Percentiles rank a stretch among this genome's conserved stretches.
phyloP scores from a whole-genome alignment of 495 filamentous ascomycete species.

The Aspergillus heteromorphus region DNA sequence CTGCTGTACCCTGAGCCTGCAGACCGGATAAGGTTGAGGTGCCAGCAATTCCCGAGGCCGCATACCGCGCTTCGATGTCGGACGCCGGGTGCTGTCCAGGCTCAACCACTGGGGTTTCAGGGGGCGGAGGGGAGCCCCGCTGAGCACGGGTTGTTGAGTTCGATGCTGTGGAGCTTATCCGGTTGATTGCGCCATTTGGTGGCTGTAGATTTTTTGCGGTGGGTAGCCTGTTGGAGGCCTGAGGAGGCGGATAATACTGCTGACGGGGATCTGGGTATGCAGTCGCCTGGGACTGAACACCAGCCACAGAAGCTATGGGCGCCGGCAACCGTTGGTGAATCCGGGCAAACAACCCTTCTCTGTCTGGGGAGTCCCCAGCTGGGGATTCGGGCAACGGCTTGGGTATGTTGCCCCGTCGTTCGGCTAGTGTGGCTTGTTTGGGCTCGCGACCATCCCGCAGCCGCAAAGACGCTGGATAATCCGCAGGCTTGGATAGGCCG shows the following conservation, averaged over 20 bases:
- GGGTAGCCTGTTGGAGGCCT: conserved; percentile 26
- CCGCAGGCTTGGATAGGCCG: conserved; percentile 29
- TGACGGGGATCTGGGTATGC: conserved; percentile 55
- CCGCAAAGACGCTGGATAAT: conserved; percentile 43
- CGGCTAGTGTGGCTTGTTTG: conserved; percentile 51
- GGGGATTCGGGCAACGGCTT: conserved; percentile 75
- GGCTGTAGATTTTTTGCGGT: conserved; percentile 29
- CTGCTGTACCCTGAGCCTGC: conserved; percentile 78
- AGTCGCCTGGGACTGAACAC: conserved; percentile 21
- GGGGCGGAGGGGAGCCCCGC: conserved; percentile 89
- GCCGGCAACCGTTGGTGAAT: conserved; percentile 30
- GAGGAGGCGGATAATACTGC: conserved; percentile 62
- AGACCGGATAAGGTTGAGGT: conserved; percentile 72
- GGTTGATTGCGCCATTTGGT: conserved; percentile 57
- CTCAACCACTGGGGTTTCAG: conserved; percentile 85
- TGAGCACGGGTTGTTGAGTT: conserved; percentile 89
- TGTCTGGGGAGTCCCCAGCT: conserved; percentile 63
- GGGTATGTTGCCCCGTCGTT: conserved; percentile 64
- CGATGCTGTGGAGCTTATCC: conserved; percentile 81
- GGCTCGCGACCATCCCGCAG: conserved; percentile 42
- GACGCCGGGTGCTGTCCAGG: conserved; percentile 63
- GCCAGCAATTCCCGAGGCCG: conserved; percentile 81
- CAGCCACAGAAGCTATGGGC: conserved; percentile 8
- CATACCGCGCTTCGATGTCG: conserved; percentile 84
- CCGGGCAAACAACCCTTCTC: conserved; percentile 58